Percentiles rank a stretch among this genome's conserved stretches.
These are phyloP conservation scores for Hirschioporus abietinus DNA, from an alignment of 768 basidiomycete genomes.

Conservation along the genomic window DNA sequence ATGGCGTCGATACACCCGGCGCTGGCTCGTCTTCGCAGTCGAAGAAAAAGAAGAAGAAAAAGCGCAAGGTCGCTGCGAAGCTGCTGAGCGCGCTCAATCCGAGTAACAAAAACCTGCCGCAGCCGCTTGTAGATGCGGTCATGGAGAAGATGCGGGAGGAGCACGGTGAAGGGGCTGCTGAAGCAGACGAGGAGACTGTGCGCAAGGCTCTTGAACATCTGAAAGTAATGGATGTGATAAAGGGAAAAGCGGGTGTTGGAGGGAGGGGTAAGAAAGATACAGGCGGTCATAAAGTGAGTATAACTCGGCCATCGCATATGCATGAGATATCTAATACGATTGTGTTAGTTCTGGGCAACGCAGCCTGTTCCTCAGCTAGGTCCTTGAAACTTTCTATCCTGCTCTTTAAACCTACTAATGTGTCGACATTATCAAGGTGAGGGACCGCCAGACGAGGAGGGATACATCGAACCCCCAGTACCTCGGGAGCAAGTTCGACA, in stretches of 20 bases:
- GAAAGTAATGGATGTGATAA: conserved; percentile 79
- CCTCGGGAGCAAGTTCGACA: conserved; percentile 76
- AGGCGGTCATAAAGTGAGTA: conserved; percentile 74
- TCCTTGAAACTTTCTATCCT: conserved; percentile 20
- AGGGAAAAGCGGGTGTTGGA: conserved; percentile 74
- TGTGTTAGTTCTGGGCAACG: conserved; percentile 85
- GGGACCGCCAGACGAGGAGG: conserved; percentile 64
- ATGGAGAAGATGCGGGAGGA: conserved; percentile 61
- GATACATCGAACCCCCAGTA: conserved; percentile 82
- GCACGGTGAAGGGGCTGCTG: conserved; percentile 34
- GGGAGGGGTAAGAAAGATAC: conserved; percentile 75
- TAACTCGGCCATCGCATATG: conserved; percentile 9
- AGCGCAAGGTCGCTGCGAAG: conserved; percentile 65
- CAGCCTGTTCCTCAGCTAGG: conserved; percentile 94
- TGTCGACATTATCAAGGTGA: conserved; percentile 41
- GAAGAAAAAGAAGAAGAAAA: conserved; percentile 85
- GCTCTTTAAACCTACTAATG: neutral
- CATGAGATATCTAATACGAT: conserved; percentile 8
- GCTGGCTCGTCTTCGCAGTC: conserved; percentile 39
- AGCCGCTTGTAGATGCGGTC: conserved; percentile 61
- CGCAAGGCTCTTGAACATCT: conserved; percentile 67
- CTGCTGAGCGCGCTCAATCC: conserved; percentile 40
- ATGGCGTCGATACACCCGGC: conserved; percentile 15
- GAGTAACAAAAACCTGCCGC: conserved; percentile 47
- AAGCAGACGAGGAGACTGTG: conserved; percentile 60